Evolutionary conservation across 148 eudicot species (phyloP).

Genomic region (Rhododendron ovatum): DNA sequence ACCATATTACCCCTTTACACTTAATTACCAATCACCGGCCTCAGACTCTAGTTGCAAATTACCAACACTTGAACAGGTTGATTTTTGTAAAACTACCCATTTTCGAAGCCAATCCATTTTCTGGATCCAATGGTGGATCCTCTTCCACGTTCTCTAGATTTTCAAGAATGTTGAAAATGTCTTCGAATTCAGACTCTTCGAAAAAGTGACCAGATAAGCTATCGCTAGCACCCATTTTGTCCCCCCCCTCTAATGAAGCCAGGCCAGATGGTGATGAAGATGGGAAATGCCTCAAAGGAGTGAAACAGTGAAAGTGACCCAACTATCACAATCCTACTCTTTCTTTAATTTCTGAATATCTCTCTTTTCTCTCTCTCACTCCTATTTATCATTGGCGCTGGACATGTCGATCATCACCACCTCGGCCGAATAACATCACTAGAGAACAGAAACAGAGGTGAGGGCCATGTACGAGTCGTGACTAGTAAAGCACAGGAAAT

Average conservation of each 20-base stretch:
- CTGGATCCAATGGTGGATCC: background rate
- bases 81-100: constrained; percentile 19
- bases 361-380: background rate
- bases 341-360: too few species aligned
- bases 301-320: background rate
- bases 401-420: constrained; percentile 41
- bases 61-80: background rate
- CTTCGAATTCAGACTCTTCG: constrained; percentile 33
- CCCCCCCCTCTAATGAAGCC: background rate
- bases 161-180: constrained; percentile 54
- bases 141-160: constrained; percentile 31
- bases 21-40: too few species aligned
- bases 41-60: too few species aligned
- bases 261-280: background rate
- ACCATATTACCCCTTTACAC: too few species aligned
- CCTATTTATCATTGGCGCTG: constrained; percentile 14
- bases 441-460: background rate
- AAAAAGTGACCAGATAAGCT: constrained; percentile 28
- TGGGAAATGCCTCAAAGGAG: background rate
- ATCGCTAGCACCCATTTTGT: background rate
- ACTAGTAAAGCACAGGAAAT: constrained; percentile 23
- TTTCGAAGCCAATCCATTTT: background rate
- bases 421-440: background rate
- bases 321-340: constrained; percentile 3
- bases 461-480: constrained; percentile 23